These are phyloP conservation scores for Hypoxylon sp. DNA, from an alignment of 2,329 filamentous ascomycete genomes.

Conservation along the genomic window DNA sequence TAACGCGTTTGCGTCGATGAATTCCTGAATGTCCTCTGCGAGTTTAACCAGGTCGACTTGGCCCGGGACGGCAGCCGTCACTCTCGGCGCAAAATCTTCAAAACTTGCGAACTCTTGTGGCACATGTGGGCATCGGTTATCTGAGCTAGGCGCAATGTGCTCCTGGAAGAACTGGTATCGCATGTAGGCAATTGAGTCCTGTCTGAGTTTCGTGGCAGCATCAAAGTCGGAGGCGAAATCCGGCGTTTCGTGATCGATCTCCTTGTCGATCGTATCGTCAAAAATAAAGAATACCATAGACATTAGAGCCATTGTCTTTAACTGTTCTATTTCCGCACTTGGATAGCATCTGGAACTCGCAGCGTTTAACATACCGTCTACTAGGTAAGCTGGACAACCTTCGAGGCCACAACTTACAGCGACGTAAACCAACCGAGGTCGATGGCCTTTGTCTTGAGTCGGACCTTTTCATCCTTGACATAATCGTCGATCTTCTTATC, in stretches of 20 bases:
- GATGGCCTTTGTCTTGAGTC: conserved; percentile 35
- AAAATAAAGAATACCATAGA: conserved; percentile 42
- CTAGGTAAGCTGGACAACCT: not conserved
- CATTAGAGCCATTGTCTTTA: conserved; percentile 42
- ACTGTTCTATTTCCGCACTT: conserved; percentile 32
- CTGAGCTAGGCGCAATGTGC: not conserved
- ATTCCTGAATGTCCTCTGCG: conserved; percentile 36
- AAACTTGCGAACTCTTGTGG: conserved; percentile 38
- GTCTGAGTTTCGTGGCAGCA: conserved; percentile 35
- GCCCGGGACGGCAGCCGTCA: conserved; percentile 15
- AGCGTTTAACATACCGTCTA: conserved; percentile 8
- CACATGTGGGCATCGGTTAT: not conserved
- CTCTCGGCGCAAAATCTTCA: conserved; percentile 24
- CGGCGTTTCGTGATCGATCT: conserved; percentile 30
- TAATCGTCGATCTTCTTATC: conserved; percentile 39
- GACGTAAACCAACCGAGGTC: conserved; percentile 41
- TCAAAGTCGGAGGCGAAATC: conserved; percentile 42
- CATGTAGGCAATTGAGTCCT: conserved; percentile 35
- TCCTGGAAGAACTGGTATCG: conserved; percentile 9
- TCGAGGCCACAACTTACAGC: conserved; percentile 27
- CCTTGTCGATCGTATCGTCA: conserved; percentile 44
- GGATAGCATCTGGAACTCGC: conserved; percentile 34
- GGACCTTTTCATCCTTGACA: conserved; percentile 31
- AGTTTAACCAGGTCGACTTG: conserved; percentile 32
- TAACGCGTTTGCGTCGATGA: conserved; percentile 38